A percentile compares a stretch with the other conserved stretches of the same genome.
These are phyloP conservation scores for Dichomitus squalens DNA, from an alignment of 1,284 basidiomycete species.

Conservation along the genomic window DNA sequence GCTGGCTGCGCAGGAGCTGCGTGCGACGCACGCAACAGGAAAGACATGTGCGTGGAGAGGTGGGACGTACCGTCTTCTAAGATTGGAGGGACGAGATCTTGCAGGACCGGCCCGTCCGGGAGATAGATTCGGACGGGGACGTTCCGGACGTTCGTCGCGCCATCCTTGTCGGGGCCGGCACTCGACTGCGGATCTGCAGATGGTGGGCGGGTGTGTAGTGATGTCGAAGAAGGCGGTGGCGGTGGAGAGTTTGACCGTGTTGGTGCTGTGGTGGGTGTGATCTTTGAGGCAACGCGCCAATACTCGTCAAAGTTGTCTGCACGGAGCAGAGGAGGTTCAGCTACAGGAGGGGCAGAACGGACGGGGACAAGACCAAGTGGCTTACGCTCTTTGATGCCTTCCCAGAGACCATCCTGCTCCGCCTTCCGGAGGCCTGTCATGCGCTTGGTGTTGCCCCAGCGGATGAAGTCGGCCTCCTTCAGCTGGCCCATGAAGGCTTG, in stretches of 20 bases:
- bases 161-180: conserved; percentile 61
- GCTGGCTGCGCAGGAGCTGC: no score
- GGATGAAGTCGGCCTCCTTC: conserved; percentile 93
- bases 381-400: conserved; percentile 88
- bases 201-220: conserved; percentile 65
- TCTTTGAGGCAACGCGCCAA: conserved; percentile 88
- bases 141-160: conserved; percentile 82
- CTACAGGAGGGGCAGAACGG: background rate
- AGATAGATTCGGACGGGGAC: conserved; percentile 90
- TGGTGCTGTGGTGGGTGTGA: conserved; percentile 70
- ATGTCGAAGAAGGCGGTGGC: conserved; percentile 51
- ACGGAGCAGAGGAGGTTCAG: background rate
- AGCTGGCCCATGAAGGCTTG: conserved; percentile 91
- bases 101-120: conserved; percentile 89
- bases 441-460: conserved; percentile 92
- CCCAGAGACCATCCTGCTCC: conserved; percentile 94
- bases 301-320: conserved; percentile 94
- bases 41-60: no score
- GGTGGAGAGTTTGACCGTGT: conserved; percentile 54
- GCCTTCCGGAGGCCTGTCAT: conserved; percentile 87
- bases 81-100: conserved; percentile 84
- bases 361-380: conserved; percentile 12
- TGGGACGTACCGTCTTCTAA: conserved; percentile 62
- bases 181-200: conserved; percentile 59
- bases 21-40: no score